Percentiles rank a stretch among this genome's conserved stretches.
phyloP scores from a whole-genome alignment of 176 grass and related monocot genomes.

The Oryza brachyantha region DNA sequence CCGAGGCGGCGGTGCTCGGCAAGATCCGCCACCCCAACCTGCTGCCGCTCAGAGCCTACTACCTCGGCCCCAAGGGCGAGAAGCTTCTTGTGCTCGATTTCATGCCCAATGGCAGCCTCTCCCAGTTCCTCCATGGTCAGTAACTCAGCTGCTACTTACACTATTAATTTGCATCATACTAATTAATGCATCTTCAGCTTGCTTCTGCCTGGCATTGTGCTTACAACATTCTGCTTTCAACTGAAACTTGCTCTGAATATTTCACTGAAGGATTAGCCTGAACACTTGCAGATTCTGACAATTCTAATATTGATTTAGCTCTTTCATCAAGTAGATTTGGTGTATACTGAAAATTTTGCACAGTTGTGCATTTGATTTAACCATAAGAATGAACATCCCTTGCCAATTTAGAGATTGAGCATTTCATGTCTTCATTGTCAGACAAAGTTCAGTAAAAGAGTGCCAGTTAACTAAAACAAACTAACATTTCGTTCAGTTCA shows the following conservation, averaged over 20 bases:
- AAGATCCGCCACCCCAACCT: slow-evolving; percentile 30
- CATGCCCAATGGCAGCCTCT: slow-evolving; percentile 31
- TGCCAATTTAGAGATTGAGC: too few relatives aligned
- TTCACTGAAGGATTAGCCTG: background rate
- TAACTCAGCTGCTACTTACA: background rate
- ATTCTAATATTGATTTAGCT: too few relatives aligned
- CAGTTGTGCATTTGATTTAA: too few relatives aligned
- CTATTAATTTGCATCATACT: too few relatives aligned
- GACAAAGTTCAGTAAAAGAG: background rate
- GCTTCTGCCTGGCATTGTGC: background rate
- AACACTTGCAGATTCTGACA: background rate
- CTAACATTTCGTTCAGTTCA: too few relatives aligned
- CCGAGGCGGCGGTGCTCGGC: slow-evolving; percentile 25
- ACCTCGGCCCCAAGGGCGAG: slow-evolving; percentile 20
- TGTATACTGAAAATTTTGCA: too few relatives aligned
- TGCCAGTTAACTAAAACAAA: background rate
- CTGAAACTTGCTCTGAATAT: background rate
- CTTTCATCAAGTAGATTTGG: too few relatives aligned
- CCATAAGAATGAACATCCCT: too few relatives aligned
- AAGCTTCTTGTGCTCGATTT: slow-evolving; percentile 26
- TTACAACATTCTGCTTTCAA: too few relatives aligned
- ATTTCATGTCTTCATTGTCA: too few relatives aligned
- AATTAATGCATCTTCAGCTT: too few relatives aligned
- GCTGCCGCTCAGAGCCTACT: slow-evolving; percentile 20
- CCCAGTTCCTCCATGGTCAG: slow-evolving; percentile 15